phyloP scores from a whole-genome alignment of 495 filamentous ascomycete species.

The Thermothielavioides terrestris region DNA sequence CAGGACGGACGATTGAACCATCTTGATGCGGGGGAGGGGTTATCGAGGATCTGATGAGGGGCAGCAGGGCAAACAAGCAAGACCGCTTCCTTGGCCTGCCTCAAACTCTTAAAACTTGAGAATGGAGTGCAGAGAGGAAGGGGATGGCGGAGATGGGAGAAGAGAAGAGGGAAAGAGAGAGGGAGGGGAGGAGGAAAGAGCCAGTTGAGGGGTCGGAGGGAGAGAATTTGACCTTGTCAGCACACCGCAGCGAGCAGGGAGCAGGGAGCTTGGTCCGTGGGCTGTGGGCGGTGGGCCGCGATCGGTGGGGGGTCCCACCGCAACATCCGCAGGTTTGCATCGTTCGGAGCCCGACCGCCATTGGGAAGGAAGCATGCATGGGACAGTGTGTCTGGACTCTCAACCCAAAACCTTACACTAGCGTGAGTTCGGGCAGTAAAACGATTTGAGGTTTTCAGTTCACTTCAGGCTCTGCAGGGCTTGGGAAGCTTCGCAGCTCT shows the following conservation, averaged over 20 bases:
- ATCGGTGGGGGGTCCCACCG: slow-evolving; percentile 19
- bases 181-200: slow-evolving; percentile 7
- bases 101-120: no score
- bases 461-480: neutral
- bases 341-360: slow-evolving; percentile 17
- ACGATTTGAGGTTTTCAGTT: neutral
- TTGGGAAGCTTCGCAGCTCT: neutral
- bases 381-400: neutral
- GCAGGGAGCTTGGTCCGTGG: slow-evolving; percentile 7
- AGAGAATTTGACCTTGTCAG: slow-evolving; percentile 11
- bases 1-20: slow-evolving; percentile 61
- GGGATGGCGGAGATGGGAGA: slow-evolving; percentile 4
- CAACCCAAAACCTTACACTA: no score
- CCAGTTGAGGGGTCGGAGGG: slow-evolving; percentile 10
- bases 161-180: slow-evolving; percentile 8
- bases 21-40: slow-evolving; percentile 38
- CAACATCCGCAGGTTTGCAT: slow-evolving; percentile 3
- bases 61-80: slow-evolving; percentile 5
- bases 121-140: slow-evolving; percentile 8
- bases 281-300: slow-evolving; percentile 22
- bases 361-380: neutral
- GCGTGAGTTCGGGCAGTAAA: neutral
- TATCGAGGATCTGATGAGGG: slow-evolving; percentile 9
- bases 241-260: neutral
- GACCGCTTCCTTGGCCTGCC: slow-evolving; percentile 10